phyloP scores from a whole-genome alignment of 2,329 filamentous ascomycete species.

The Aspergillus cejpii region DNA sequence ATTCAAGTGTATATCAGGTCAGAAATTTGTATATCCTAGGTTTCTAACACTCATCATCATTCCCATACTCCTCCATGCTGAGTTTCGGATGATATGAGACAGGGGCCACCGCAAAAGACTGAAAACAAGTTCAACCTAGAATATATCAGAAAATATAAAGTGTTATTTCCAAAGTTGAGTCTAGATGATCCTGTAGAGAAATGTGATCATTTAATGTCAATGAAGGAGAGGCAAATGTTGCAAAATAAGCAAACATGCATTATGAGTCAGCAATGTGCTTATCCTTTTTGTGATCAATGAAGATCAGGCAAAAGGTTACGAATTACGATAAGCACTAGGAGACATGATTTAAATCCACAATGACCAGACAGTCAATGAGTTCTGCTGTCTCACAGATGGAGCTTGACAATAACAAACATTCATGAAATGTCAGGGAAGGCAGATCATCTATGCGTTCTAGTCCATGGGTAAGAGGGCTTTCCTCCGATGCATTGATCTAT shows the following conservation, averaged over 20 bases:
- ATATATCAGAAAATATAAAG: too few species aligned
- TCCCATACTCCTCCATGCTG: too few species aligned
- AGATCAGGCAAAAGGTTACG: background rate
- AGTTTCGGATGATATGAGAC: too few species aligned
- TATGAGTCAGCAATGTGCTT: background rate
- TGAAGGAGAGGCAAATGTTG: background rate
- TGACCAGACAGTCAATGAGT: background rate
- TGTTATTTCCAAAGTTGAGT: too few species aligned
- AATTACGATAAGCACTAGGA: background rate
- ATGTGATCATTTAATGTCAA: background rate
- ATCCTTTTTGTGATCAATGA: background rate
- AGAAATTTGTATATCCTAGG: too few species aligned
- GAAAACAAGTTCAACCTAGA: too few species aligned
- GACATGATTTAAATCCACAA: background rate
- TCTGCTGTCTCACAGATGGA: conserved; percentile 5
- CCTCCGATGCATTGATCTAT: background rate
- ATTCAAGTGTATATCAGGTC: too few species aligned
- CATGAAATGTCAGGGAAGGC: conserved; percentile 19
- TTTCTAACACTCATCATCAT: too few species aligned
- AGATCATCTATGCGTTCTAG: conserved; percentile 55
- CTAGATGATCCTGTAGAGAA: too few species aligned
- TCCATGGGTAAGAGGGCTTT: conserved; percentile 49
- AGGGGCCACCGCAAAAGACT: too few species aligned
- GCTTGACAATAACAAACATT: conserved; percentile 2
- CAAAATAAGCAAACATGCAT: background rate